Conservation (phyloP, 129 eudicot genomes). For the Lactuca sativa region DNA sequence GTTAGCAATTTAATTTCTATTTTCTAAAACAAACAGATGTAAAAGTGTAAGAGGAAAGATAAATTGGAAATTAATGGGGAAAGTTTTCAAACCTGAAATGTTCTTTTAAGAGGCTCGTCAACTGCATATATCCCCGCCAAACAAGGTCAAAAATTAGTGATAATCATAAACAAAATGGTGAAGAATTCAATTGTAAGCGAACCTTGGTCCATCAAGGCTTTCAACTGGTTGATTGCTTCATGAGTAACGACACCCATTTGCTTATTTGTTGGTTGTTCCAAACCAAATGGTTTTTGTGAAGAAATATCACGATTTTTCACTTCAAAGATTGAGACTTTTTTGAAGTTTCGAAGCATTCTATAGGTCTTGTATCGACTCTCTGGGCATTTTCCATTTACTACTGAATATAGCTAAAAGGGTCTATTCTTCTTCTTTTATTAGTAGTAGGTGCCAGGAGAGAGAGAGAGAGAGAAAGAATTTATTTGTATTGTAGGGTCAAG, state of each 20-base stretch:
- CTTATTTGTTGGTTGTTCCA: conserved; percentile 4
- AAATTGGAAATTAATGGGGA: conserved; percentile 12
- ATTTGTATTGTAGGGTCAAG: background rate
- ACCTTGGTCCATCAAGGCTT: conserved; percentile 67
- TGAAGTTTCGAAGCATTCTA: background rate
- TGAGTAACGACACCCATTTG: conserved; percentile 48
- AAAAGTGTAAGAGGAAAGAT: background rate
- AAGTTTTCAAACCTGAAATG: conserved; percentile 58
- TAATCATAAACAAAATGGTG: background rate
- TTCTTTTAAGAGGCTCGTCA: conserved; percentile 62
- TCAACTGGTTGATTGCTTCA: conserved; percentile 52
- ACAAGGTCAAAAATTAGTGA: conserved; percentile 1
- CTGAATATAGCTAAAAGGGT: background rate
- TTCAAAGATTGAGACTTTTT: conserved; percentile 9
- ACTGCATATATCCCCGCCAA: conserved; percentile 39
- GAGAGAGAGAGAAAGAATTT: background rate
- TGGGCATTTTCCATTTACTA: background rate
- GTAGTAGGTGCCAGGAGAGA: background rate
- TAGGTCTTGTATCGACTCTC: background rate
- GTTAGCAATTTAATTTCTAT: background rate
- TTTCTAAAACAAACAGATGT: background rate
- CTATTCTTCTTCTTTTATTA: background rate
- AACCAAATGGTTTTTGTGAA: background rate
- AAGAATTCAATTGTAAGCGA: conserved; percentile 1
- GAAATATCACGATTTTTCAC: conserved; percentile 1